Evolutionary conservation across 2,329 filamentous ascomycete species (phyloP).

Genomic region (Cercospora nicotianae): DNA sequence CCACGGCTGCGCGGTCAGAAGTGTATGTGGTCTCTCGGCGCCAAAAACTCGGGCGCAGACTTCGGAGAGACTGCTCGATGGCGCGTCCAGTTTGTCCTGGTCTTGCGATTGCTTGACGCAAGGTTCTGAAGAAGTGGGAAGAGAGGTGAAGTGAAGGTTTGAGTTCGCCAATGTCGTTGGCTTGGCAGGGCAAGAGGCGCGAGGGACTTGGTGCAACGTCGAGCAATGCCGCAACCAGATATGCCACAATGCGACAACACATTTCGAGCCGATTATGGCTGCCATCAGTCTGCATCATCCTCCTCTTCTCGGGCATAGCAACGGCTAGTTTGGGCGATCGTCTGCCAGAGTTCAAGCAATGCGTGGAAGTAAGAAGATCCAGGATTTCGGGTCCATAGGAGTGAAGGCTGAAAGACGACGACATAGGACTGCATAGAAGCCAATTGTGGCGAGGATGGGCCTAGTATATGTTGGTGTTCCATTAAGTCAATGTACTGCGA

Average conservation of each 20-base stretch:
- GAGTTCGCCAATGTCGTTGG: not conserved
- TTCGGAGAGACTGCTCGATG: not conserved
- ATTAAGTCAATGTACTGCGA: slow-evolving; percentile 9
- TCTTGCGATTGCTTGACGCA: not conserved
- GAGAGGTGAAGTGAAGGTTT: not conserved
- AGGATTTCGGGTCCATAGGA: not conserved
- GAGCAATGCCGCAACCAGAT: slow-evolving; percentile 21
- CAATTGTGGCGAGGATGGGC: slow-evolving; percentile 71
- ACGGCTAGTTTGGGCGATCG: slow-evolving; percentile 77
- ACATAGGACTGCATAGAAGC: slow-evolving; percentile 72
- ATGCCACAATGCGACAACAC: slow-evolving; percentile 32
- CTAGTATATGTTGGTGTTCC: slow-evolving; percentile 66
- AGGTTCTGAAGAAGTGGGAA: not conserved
- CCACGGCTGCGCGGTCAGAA: not conserved
- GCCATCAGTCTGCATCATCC: slow-evolving; percentile 16
- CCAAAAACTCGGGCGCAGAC: no score
- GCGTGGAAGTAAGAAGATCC: slow-evolving; percentile 65
- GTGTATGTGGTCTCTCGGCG: not conserved
- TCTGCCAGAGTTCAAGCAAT: slow-evolving; percentile 82
- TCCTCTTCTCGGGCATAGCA: slow-evolving; percentile 23
- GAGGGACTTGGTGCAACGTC: slow-evolving; percentile 2
- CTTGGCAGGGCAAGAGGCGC: not conserved
- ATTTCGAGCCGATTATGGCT: slow-evolving; percentile 26
- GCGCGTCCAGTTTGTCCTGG: not conserved
- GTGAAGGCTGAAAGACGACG: not conserved